Evolutionary conservation across 164 flowering plant genomes (phyloP), one percentile per base, ranked within the genome.

Genomic region (Sextonia rubra): DNA sequence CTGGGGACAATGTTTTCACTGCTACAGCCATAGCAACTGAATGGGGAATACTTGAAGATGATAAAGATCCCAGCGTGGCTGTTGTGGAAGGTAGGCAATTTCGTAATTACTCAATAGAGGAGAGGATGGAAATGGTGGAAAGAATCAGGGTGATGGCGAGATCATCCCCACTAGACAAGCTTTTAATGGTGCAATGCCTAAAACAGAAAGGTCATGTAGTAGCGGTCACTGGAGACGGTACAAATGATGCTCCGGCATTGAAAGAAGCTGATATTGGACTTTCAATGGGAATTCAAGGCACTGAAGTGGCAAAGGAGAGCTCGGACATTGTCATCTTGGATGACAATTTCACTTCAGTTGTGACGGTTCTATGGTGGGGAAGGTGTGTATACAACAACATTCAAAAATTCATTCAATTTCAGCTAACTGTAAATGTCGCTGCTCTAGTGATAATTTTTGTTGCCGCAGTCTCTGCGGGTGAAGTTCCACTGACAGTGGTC

Each of bases 1-100:
- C 92, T 0, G 92, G 90, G 5, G 92, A 89, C 76, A 87, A 89
- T 48, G 24, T 87, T 48, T 83, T 78, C 79, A 87, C 90, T 17
- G 93, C 93, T 6, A 86, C 48, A 80, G 87, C 90, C 2, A 86
- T 89, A 71, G 93, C 89, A 1, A 72, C 78, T 0, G 93, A 89
- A 70, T 87, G 90, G 29, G 92, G 90, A 11, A 89, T 87, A n/a
- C 82, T 87, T 7, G 52, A n/a, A n/a, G 75, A 78, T 24, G 58
- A 73, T 68, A 71, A 77, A 4, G 77, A 80, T 60, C 30, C 66
- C n/a, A 25, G 63, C 60, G 80, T 44, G 37, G 77, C 73, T 17
- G 82, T 83, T 3, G 66, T 85, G 0, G 85, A 81, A 75, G 88
- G 90, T 4, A 74, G 44, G 3, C 58, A 66, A 60, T 87, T 85